Conservation (phyloP, 2,329 filamentous ascomycete genomes). For the Penicillium sclerotigenum region DNA sequence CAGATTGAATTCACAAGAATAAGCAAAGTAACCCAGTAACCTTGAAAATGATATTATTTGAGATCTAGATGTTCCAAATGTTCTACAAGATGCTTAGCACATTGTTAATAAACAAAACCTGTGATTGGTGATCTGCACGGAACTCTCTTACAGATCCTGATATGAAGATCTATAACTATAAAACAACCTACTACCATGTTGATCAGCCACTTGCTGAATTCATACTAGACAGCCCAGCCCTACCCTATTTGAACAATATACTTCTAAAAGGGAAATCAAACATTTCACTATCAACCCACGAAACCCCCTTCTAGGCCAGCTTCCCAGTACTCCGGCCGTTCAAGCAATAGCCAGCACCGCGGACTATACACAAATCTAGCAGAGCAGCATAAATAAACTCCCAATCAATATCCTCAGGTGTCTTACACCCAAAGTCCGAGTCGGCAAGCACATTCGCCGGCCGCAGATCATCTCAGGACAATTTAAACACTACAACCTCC, state of each 20-base stretch:
- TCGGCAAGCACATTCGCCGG: slow-evolving; percentile 16
- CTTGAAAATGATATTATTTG: not conserved
- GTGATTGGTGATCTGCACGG: too few species aligned
- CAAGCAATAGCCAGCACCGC: slow-evolving; percentile 24
- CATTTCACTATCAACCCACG: too few species aligned
- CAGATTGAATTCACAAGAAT: too few species aligned
- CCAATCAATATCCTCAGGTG: not conserved
- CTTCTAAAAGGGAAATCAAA: too few species aligned
- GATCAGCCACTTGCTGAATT: too few species aligned
- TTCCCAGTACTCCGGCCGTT: slow-evolving; percentile 23
- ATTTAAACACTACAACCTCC: slow-evolving; percentile 16
- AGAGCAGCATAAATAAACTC: slow-evolving; percentile 4
- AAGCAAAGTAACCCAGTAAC: not conserved
- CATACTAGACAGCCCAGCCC: too few species aligned
- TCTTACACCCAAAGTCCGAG: not conserved
- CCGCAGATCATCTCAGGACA: slow-evolving; percentile 22
- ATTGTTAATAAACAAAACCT: not conserved
- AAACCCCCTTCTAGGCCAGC: too few species aligned
- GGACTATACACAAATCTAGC: slow-evolving; percentile 20
- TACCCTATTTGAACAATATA: too few species aligned
- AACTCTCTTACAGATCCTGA: too few species aligned
- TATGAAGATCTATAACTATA: too few species aligned
- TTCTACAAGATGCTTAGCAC: not conserved
- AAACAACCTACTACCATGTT: too few species aligned
- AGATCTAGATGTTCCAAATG: not conserved